phyloP scores from a whole-genome alignment of 2,329 filamentous ascomycete genomes.

The Aspergillus sp. region DNA sequence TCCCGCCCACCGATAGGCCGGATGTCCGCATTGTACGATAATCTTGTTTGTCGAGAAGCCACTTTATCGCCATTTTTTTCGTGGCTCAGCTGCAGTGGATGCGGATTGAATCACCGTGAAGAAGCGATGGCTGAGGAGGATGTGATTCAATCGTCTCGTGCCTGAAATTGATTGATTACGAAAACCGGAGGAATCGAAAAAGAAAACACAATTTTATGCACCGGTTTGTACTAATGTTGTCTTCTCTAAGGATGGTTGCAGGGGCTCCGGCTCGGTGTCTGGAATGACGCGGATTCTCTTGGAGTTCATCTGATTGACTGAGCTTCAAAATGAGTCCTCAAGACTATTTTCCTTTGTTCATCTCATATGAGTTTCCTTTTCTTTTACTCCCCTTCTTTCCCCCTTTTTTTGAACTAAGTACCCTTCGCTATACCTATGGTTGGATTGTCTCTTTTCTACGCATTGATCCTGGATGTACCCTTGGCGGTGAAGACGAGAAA shows the following conservation, averaged over 20 bases:
- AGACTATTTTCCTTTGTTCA: conserved; percentile 5
- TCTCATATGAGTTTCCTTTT: conserved; percentile 4
- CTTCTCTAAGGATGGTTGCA: conserved; percentile 20
- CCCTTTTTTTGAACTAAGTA: background rate
- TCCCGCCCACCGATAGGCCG: conserved; percentile 33
- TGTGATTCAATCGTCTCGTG: conserved; percentile 6
- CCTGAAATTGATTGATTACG: conserved; percentile 7
- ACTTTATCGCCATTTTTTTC: conserved; percentile 18
- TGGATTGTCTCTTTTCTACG: conserved; percentile 26
- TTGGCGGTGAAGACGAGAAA: conserved; percentile 22
- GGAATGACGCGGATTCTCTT: conserved; percentile 1
- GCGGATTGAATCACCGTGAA: conserved; percentile 14
- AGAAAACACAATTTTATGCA: conserved; percentile 16
- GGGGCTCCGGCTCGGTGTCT: conserved; percentile 14
- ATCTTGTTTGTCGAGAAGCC: conserved; percentile 37
- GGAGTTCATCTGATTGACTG: background rate
- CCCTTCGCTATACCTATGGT: conserved; percentile 14
- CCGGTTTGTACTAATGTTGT: conserved; percentile 20
- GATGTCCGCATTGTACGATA: conserved; percentile 46
- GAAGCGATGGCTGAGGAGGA: conserved; percentile 5
- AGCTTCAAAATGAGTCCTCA: conserved; percentile 1
- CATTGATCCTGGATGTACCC: conserved; percentile 26
- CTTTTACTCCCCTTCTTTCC: background rate
- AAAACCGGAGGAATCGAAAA: conserved; percentile 10
- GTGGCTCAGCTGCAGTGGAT: conserved; percentile 27